Conservation (phyloP, 78 protist species). For the Chrysochromulina parva region DNA sequence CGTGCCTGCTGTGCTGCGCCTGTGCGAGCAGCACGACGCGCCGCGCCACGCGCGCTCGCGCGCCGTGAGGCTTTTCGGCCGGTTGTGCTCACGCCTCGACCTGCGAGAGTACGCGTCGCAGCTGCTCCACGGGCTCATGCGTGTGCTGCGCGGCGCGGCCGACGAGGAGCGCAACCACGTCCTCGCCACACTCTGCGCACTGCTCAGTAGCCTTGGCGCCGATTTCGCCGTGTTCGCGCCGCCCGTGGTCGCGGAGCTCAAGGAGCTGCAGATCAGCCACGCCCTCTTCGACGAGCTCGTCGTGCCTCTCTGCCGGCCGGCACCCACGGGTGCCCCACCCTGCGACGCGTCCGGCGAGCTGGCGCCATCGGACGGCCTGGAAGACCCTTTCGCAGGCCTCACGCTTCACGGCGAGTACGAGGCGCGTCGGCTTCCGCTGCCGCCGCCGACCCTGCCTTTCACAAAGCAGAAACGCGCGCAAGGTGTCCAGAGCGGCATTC, state of each 20-base stretch:
- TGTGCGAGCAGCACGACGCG: conserved; percentile 56
- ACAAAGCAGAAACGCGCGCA: too few species aligned
- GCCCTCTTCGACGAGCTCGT: background rate
- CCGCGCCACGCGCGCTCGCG: background rate
- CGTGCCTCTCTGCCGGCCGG: background rate
- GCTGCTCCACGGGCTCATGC: conserved; percentile 84
- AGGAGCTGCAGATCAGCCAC: too few species aligned
- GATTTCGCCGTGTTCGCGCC: background rate
- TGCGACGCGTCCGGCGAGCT: too few species aligned
- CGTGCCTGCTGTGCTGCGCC: conserved; percentile 81
- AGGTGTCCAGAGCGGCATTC: background rate
- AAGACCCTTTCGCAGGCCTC: too few species aligned
- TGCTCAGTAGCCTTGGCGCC: background rate
- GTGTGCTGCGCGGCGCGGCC: conserved; percentile 55
- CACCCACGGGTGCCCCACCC: background rate
- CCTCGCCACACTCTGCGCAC: background rate
- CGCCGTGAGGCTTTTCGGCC: conserved; percentile 70
- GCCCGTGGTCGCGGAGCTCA: too few species aligned
- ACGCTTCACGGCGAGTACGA: too few species aligned
- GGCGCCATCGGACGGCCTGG: too few species aligned
- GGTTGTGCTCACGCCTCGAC: conserved; percentile 62
- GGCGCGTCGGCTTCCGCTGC: too few species aligned
- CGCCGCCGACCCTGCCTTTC: too few species aligned
- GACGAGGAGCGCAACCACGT: background rate
- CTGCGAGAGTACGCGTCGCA: conserved; percentile 83